A percentile compares a stretch with the other conserved stretches of the same genome.
Evolutionary conservation across 202 grass and related monocot species (phyloP).

Genomic region (Eragrostis tef): DNA sequence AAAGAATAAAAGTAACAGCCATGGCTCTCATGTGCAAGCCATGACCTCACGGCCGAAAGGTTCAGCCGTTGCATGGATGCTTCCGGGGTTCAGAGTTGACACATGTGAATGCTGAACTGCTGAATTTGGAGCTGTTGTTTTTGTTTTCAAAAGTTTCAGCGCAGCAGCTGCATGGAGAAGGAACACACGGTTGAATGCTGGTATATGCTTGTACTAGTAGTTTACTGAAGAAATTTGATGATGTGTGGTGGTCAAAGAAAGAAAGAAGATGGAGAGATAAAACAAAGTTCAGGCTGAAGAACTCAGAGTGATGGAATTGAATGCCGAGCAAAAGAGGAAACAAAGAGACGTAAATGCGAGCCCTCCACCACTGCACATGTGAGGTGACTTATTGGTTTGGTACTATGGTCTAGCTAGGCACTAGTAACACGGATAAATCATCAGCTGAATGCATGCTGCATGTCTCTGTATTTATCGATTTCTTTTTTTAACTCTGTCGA

Average conservation of each 20-base stretch:
- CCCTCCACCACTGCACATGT: constrained; percentile 52
- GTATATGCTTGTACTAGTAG: not conserved
- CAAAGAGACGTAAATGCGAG: constrained; percentile 54
- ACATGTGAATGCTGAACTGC: constrained; percentile 46
- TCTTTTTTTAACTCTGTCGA: constrained; percentile 7
- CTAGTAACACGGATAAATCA: constrained; percentile 3
- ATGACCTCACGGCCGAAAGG: constrained; percentile 59
- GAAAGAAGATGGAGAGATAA: not conserved
- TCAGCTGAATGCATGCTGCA: constrained; percentile 44
- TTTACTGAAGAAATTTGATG: constrained; percentile 35
- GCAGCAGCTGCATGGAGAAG: constrained; percentile 36
- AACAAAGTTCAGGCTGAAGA: constrained; percentile 40
- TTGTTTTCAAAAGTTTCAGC: constrained; percentile 38
- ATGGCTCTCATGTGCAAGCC: constrained; percentile 51
- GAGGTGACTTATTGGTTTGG: constrained; percentile 49
- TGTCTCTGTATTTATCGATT: not conserved
- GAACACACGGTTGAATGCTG: constrained; percentile 40
- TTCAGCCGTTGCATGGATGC: constrained; percentile 9
- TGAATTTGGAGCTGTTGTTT: not conserved
- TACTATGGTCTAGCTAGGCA: constrained; percentile 5
- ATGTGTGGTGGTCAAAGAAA: constrained; percentile 24
- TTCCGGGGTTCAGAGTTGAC: constrained; percentile 11
- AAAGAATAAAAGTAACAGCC: not conserved
- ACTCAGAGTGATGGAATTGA: constrained; percentile 52
- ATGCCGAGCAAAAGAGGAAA: constrained; percentile 58